A percentile compares a stretch with the other conserved stretches of the same genome.
Evolutionary conservation across 192 early-diverging fungal species (phyloP).

Genomic region (Backusella tuberculispora): DNA sequence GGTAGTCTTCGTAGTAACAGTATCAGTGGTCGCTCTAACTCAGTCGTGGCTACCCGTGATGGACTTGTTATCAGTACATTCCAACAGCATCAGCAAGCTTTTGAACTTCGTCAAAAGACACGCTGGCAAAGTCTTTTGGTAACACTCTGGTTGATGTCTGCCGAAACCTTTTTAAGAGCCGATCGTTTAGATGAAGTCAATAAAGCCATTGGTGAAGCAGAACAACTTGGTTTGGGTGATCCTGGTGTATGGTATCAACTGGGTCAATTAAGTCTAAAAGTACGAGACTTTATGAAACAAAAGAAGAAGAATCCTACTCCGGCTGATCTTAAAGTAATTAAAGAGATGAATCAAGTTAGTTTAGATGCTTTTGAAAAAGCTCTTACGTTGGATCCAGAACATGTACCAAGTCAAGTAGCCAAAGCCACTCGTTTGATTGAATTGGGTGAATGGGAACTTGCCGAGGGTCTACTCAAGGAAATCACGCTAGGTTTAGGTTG

Average conservation of each 20-base stretch:
- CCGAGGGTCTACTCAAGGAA: conserved; percentile 11
- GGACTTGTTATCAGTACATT: conserved; percentile 17
- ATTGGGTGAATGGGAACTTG: conserved; percentile 4
- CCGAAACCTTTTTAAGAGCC: conserved; percentile 6
- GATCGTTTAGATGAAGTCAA: conserved; percentile 19
- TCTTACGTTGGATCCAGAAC: conserved; percentile 14
- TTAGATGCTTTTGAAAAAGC: conserved; percentile 33
- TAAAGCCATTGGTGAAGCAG: conserved; percentile 16
- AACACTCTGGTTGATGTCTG: conserved; percentile 19
- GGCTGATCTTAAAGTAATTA: conserved; percentile 43
- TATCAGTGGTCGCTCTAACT: background rate
- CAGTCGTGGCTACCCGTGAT: background rate
- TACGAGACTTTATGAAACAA: background rate
- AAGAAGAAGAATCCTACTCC: background rate
- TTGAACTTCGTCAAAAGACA: conserved; percentile 18
- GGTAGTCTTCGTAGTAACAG: conserved; percentile 23
- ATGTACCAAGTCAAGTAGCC: conserved; percentile 17
- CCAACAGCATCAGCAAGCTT: conserved; percentile 14
- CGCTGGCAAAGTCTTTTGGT: conserved; percentile 21
- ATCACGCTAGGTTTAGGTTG: conserved; percentile 16
- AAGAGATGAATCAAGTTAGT: conserved; percentile 60
- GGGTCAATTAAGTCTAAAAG: conserved; percentile 37
- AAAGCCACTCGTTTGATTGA: conserved; percentile 6
- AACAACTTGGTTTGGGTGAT: conserved; percentile 12
- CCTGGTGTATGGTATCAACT: conserved; percentile 42